phyloP scores from a whole-genome alignment of 768 basidiomycete genomes.

The Leucocoprinus leucothites region DNA sequence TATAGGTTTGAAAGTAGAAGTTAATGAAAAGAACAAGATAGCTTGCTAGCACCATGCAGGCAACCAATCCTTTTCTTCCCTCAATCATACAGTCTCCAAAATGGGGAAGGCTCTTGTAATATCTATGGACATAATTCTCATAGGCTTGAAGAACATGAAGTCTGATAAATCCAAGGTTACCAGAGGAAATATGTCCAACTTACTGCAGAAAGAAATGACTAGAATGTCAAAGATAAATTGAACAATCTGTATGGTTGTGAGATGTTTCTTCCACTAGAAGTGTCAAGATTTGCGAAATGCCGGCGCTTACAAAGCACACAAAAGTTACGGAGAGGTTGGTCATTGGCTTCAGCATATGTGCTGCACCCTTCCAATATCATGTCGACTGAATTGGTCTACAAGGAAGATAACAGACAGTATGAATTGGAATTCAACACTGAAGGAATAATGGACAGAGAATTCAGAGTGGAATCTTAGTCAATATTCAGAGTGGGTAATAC shows the following conservation, averaged over 20 bases:
- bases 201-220: slow-evolving; percentile 93
- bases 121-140: slow-evolving; percentile 71
- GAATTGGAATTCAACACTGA: too few relatives aligned
- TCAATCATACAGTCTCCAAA: slow-evolving; percentile 85
- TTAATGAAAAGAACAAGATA: slow-evolving; percentile 96
- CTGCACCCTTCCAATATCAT: too few relatives aligned
- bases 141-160: slow-evolving; percentile 55
- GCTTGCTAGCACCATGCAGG: slow-evolving; percentile 82
- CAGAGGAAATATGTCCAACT: slow-evolving; percentile 31
- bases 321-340: too few relatives aligned
- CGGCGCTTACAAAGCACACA: too few relatives aligned
- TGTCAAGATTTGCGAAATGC: too few relatives aligned
- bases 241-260: slow-evolving; percentile 93
- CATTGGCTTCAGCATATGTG: too few relatives aligned
- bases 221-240: slow-evolving; percentile 94
- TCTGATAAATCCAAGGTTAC: slow-evolving; percentile 8
- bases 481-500: too few relatives aligned
- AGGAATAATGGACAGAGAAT: too few relatives aligned
- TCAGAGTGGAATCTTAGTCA: too few relatives aligned
- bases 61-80: slow-evolving; percentile 86
- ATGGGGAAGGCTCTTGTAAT: slow-evolving; percentile 62
- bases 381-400: too few relatives aligned
- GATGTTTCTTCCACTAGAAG: slow-evolving; percentile 94
- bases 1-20: slow-evolving; percentile 86
- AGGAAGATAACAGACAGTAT: too few relatives aligned